A percentile compares a stretch with the other conserved stretches of the same genome.
phyloP scores from a whole-genome alignment of 208 protist genomes.

The Blastocrithidia nonstop region DNA sequence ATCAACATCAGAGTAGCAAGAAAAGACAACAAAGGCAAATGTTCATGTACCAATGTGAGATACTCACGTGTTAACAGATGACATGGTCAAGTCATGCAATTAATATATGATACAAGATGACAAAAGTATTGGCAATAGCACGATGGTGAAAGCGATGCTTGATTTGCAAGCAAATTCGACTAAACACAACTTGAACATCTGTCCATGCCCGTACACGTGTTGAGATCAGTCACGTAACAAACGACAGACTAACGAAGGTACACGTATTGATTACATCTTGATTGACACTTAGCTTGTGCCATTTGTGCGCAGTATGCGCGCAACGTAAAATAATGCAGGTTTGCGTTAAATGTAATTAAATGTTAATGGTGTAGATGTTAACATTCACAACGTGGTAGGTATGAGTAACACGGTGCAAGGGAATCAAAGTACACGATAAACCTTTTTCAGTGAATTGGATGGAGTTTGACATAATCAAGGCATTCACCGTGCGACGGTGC shows the following conservation, averaged over 20 bases:
- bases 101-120: not conserved
- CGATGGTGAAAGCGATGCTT: constrained; percentile 3
- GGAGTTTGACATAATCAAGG: constrained; percentile 16
- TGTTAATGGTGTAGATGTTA: too few species aligned
- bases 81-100: not conserved
- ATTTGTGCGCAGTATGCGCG: constrained; percentile 19
- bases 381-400: too few species aligned
- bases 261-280: constrained; percentile 83
- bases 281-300: constrained; percentile 40
- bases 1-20: not conserved
- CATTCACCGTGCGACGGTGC: constrained; percentile 33
- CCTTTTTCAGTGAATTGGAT: constrained; percentile 49
- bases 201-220: constrained; percentile 74
- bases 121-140: not conserved
- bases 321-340: constrained; percentile 46
- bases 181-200: constrained; percentile 12
- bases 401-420: too few species aligned
- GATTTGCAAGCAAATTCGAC: not conserved
- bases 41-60: constrained; percentile 14
- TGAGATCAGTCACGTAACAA: constrained; percentile 84
- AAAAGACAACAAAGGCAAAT: too few species aligned
- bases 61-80: constrained; percentile 20
- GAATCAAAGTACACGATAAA: too few species aligned
- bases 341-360: not conserved
- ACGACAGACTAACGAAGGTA: constrained; percentile 72